phyloP scores from a whole-genome alignment of 176 grass and related monocot species.

The Carex cristatella region DNA sequence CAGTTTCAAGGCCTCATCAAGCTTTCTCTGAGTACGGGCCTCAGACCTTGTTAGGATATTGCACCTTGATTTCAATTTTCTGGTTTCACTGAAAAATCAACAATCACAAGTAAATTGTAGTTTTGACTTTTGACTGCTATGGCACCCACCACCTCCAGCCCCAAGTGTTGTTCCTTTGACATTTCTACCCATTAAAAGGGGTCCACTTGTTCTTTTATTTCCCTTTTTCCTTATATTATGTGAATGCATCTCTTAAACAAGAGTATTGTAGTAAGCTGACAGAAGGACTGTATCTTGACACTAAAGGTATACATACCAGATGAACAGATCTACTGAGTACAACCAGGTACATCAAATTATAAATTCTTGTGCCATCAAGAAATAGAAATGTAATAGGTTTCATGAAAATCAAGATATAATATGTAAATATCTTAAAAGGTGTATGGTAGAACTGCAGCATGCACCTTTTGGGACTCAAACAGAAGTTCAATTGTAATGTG shows the following conservation, averaged over 20 bases:
- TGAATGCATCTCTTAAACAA: not conserved
- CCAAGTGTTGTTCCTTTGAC: not conserved
- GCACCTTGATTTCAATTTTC: slow-evolving; percentile 23
- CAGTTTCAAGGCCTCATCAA: slow-evolving; percentile 5
- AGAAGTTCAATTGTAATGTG: not conserved
- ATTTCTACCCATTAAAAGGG: not conserved
- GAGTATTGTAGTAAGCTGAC: not conserved
- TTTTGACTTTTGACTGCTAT: not conserved
- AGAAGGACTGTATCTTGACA: not conserved
- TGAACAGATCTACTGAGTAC: not conserved
- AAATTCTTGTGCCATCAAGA: not conserved
- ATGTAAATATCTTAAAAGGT: not conserved
- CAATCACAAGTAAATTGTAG: not conserved
- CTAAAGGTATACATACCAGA: not conserved
- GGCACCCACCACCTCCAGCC: not conserved
- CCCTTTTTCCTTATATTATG: not conserved
- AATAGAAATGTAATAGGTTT: not conserved
- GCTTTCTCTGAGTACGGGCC: slow-evolving; percentile 19
- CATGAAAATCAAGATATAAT: not conserved
- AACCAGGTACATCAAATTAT: not conserved
- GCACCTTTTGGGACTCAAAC: not conserved
- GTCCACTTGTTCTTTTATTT: not conserved
- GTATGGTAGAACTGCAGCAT: not conserved
- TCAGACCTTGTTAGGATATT: slow-evolving; percentile 22
- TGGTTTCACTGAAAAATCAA: slow-evolving; percentile 17